Percentiles rank a stretch among this genome's conserved stretches.
phyloP scores from a whole-genome alignment of 257 asterid species.

The Scutellaria minor region DNA sequence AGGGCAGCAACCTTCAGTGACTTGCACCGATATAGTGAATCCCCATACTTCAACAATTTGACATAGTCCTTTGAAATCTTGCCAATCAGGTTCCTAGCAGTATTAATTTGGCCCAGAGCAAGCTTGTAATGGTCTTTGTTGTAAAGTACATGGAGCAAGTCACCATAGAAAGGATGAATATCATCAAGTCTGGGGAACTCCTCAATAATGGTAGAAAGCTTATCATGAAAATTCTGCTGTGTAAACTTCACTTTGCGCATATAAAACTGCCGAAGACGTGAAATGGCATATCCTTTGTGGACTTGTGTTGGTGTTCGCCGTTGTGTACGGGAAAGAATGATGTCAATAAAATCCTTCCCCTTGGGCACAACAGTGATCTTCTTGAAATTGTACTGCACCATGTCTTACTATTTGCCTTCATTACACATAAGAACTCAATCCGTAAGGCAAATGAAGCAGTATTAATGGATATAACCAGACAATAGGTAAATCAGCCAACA shows the following conservation, averaged over 20 bases:
- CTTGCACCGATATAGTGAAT: constrained; percentile 90
- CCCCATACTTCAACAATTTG: constrained; percentile 82
- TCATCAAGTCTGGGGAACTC: constrained; percentile 94
- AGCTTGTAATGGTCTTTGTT: constrained; percentile 98
- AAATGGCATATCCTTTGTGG: constrained; percentile 95
- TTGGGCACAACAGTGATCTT: constrained; percentile 88
- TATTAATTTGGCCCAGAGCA: constrained; percentile 93
- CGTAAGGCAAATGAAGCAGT: not conserved
- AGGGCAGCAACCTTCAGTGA: constrained; percentile 92
- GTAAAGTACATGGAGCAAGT: constrained; percentile 89
- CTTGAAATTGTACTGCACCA: constrained; percentile 98
- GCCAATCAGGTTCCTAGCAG: constrained; percentile 83
- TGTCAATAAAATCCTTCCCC: constrained; percentile 90
- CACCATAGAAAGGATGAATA: constrained; percentile 97
- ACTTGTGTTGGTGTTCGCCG: constrained; percentile 97
- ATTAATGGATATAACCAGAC: not conserved
- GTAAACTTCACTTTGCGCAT: constrained; percentile 97
- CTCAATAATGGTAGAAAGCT: constrained; percentile 83
- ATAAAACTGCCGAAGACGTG: constrained; percentile 88
- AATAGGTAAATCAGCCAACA: not conserved
- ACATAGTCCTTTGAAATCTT: constrained; percentile 88
- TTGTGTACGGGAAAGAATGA: constrained; percentile 91
- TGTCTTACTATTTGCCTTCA: constrained; percentile 36
- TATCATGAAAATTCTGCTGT: constrained; percentile 78
- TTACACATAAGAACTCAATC: not conserved